A percentile compares a stretch with the other conserved stretches of the same genome.
These are phyloP conservation scores for Fusarium coicis DNA, from an alignment of 2,329 filamentous ascomycete species.

Conservation along the genomic window DNA sequence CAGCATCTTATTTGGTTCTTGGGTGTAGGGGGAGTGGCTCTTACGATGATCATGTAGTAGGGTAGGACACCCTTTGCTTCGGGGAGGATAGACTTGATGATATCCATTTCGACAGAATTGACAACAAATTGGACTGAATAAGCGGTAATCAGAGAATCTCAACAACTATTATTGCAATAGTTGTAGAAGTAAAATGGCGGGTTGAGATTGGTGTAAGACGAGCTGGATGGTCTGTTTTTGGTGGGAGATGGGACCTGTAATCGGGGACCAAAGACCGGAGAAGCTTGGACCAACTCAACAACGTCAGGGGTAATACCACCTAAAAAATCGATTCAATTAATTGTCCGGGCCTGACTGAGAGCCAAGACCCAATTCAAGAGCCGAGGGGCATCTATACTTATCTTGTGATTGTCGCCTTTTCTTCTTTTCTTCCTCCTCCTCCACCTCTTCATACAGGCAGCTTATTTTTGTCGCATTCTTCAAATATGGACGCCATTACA, in stretches of 20 bases:
- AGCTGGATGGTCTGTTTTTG: slow-evolving; percentile 26
- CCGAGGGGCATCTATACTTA: slow-evolving; percentile 37
- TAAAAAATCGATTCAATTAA: slow-evolving; percentile 19
- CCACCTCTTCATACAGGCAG: background rate
- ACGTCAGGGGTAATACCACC: slow-evolving; percentile 38
- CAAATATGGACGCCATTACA: slow-evolving; percentile 45
- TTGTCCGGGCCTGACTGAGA: slow-evolving; percentile 11
- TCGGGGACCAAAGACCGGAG: slow-evolving; percentile 15
- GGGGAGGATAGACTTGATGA: slow-evolving; percentile 58
- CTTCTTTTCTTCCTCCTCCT: background rate
- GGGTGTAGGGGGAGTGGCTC: slow-evolving; percentile 34
- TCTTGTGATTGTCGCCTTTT: slow-evolving; percentile 12
- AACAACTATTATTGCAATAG: slow-evolving; percentile 13
- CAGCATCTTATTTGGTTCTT: slow-evolving; percentile 8
- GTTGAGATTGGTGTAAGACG: slow-evolving; percentile 1
- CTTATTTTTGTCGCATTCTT: background rate
- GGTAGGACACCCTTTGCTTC: slow-evolving; percentile 65
- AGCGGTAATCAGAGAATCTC: background rate
- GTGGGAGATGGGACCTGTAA: slow-evolving; percentile 27
- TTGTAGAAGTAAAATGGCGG: background rate
- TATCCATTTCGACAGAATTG: slow-evolving; percentile 53
- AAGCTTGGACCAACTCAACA: slow-evolving; percentile 48
- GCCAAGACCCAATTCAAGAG: slow-evolving; percentile 15
- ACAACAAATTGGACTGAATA: background rate
- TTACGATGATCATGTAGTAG: slow-evolving; percentile 68